Evolutionary conservation across 805 yeast genomes (phyloP).

Genomic region (Monosporozyma aerobia): DNA sequence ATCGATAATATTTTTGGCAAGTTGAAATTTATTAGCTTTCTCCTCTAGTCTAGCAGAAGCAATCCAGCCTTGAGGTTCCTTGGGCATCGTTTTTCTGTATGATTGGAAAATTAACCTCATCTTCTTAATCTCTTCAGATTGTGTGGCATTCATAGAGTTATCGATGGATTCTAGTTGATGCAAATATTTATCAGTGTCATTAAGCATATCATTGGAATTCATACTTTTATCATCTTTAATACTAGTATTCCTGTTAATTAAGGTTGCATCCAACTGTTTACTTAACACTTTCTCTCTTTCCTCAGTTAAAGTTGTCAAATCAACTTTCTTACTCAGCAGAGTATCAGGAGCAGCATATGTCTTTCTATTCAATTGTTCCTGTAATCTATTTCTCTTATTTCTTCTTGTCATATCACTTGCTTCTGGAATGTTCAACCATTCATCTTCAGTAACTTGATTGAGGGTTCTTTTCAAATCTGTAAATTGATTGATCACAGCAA

Average conservation of each 20-base stretch:
- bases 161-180: constrained; percentile 28
- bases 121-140: constrained; percentile 48
- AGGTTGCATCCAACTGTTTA: constrained; percentile 40
- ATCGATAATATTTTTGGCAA: constrained; percentile 54
- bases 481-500: constrained; percentile 32
- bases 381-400: constrained; percentile 61
- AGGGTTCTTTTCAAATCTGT: constrained; percentile 59
- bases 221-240: constrained; percentile 8
- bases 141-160: constrained; percentile 11
- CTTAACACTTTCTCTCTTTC: constrained; percentile 55
- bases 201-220: constrained; percentile 10
- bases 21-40: constrained; percentile 42
- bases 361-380: constrained; percentile 54
- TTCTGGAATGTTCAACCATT: constrained; percentile 82
- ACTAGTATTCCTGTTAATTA: constrained; percentile 9
- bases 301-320: constrained; percentile 46
- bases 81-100: constrained; percentile 62
- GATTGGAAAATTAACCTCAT: constrained; percentile 56
- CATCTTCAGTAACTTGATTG: constrained; percentile 47
- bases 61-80: constrained; percentile 72
- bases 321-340: constrained; percentile 36
- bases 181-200: constrained; percentile 36
- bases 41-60: constrained; percentile 76
- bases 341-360: constrained; percentile 79
- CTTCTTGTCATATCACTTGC: constrained; percentile 77